A percentile compares a stretch with the other conserved stretches of the same genome.
Conservation (phyloP, 169 alveolate genomes). For the Cryptosporidium andersoni region DNA sequence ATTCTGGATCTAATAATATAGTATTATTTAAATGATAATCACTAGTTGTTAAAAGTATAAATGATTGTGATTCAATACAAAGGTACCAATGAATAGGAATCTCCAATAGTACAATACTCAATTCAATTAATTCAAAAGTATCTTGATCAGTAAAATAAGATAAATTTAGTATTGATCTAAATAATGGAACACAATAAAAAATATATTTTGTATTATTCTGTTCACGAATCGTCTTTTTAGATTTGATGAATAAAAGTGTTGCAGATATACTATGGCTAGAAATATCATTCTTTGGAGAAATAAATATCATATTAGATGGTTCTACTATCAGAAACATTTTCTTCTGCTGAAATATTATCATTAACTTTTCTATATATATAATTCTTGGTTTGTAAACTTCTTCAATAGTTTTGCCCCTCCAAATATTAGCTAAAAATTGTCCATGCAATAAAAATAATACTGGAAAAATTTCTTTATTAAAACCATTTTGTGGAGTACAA, state of each 20-base stretch:
- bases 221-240: conserved; percentile 3
- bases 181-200: conserved; percentile 43
- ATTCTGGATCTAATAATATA: too few relatives aligned
- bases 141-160: background rate
- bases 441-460: too few relatives aligned
- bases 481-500: too few relatives aligned
- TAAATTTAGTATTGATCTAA: conserved; percentile 5
- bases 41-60: too few relatives aligned
- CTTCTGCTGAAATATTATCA: conserved; percentile 4
- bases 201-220: background rate
- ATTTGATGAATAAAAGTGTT: conserved; percentile 1
- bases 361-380: conserved; percentile 17
- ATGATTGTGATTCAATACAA: too few relatives aligned
- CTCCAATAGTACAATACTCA: background rate
- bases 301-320: conserved; percentile 19
- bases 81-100: conserved; percentile 41
- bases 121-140: background rate
- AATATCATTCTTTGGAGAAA: conserved; percentile 12
- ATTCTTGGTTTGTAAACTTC: background rate
- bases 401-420: too few relatives aligned
- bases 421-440: too few relatives aligned
- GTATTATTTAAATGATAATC: too few relatives aligned
- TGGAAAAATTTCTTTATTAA: too few relatives aligned
- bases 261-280: background rate
- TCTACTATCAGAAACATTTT: conserved; percentile 8